phyloP scores from a whole-genome alignment of 441 rosid species.

The Populus tomentosa region DNA sequence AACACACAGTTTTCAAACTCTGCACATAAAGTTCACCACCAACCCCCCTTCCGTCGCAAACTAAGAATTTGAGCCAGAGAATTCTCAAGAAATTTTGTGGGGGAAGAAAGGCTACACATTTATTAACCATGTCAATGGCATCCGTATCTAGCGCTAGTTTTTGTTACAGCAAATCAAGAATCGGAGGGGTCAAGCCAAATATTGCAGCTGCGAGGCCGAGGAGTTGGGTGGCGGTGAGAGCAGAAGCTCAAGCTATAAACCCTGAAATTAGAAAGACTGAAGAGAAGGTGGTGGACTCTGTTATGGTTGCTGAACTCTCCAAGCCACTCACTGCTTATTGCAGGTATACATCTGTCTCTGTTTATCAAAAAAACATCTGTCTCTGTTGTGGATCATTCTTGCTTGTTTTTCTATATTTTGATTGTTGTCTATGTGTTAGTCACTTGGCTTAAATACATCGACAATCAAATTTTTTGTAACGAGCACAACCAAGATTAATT shows the following conservation, averaged over 20 bases:
- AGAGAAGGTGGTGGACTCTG: constrained; percentile 80
- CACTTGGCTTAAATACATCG: background rate
- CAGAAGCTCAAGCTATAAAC: constrained; percentile 62
- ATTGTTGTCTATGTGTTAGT: background rate
- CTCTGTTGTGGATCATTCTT: background rate
- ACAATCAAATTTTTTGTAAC: background rate
- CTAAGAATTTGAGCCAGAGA: background rate
- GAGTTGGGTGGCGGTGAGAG: constrained; percentile 52
- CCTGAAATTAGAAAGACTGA: constrained; percentile 74
- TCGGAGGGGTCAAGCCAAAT: constrained; percentile 20
- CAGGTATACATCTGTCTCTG: constrained; percentile 38
- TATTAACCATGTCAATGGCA: constrained; percentile 33
- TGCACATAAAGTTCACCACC: background rate
- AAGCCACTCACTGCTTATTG: constrained; percentile 85
- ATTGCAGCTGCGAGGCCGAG: constrained; percentile 22
- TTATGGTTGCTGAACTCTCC: constrained; percentile 64
- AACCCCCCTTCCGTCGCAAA: background rate
- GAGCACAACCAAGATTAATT: background rate
- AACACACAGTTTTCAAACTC: background rate
- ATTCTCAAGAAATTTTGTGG: background rate
- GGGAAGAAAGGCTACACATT: background rate
- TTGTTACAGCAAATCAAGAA: constrained; percentile 25
- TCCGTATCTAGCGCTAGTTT: constrained; percentile 25
- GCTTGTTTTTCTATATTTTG: background rate
- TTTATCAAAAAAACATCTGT: background rate